A percentile compares a stretch with the other conserved stretches of the same genome.
Evolutionary conservation across 257 asterid genomes (phyloP).

Genomic region (Anisodus tanguticus): DNA sequence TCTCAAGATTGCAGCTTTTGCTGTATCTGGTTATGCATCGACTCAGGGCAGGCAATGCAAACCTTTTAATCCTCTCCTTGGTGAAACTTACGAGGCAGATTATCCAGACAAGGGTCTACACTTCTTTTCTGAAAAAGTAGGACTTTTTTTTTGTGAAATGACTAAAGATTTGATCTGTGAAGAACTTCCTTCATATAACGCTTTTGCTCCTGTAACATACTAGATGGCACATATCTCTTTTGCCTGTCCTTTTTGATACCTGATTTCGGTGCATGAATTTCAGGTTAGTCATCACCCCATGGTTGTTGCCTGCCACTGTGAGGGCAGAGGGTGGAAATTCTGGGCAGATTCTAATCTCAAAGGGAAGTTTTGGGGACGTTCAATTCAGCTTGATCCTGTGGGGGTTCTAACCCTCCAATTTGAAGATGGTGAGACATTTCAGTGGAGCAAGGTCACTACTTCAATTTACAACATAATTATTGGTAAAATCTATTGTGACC

Average conservation of each 20-base stretch:
- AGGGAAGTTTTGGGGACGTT: slow-evolving; percentile 99
- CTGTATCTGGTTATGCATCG: slow-evolving; percentile 98
- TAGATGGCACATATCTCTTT: background rate
- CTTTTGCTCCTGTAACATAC: slow-evolving; percentile 12
- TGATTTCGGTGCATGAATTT: slow-evolving; percentile 35
- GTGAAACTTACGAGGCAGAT: slow-evolving; percentile 98
- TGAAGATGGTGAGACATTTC: slow-evolving; percentile 94
- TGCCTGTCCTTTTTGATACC: slow-evolving; percentile 1
- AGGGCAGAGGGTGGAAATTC: slow-evolving; percentile 94
- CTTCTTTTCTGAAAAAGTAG: slow-evolving; percentile 96
- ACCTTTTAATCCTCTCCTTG: slow-evolving; percentile 99
- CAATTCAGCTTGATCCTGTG: slow-evolving; percentile 97
- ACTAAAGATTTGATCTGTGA: slow-evolving; percentile 5
- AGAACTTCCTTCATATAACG: background rate
- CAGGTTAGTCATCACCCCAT: slow-evolving; percentile 99
- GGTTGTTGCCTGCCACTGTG: slow-evolving; percentile 98
- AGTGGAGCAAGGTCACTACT: slow-evolving; percentile 99
- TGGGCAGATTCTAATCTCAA: slow-evolving; percentile 98
- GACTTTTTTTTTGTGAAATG: slow-evolving; percentile 31
- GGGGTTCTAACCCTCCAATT: slow-evolving; percentile 87
- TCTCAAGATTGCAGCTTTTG: slow-evolving; percentile 93
- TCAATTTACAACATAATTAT: slow-evolving; percentile 93
- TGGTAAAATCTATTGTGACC: slow-evolving; percentile 95
- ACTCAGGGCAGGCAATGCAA: slow-evolving; percentile 98
- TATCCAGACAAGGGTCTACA: slow-evolving; percentile 94